phyloP scores from a whole-genome alignment of 202 grass and related monocot genomes.

The Digitaria exilis region DNA sequence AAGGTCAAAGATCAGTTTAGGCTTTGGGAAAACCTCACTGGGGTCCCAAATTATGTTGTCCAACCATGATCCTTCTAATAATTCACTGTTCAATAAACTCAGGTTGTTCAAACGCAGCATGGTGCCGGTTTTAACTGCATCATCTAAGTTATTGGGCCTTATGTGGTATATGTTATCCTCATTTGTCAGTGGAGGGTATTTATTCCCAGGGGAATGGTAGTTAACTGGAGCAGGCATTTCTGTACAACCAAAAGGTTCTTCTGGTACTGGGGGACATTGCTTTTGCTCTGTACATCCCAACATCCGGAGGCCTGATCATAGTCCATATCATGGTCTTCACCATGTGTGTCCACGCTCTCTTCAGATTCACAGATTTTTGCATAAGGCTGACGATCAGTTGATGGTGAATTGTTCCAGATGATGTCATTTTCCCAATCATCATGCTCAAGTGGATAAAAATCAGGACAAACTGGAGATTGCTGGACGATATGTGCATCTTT shows the following conservation, averaged over 20 bases:
- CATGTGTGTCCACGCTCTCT: conserved; percentile 39
- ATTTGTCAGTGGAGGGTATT: conserved; percentile 44
- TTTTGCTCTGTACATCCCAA: conserved; percentile 43
- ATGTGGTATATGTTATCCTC: conserved; percentile 37
- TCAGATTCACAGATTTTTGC: conserved; percentile 55
- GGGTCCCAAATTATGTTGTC: conserved; percentile 88
- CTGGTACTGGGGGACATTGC: conserved; percentile 30
- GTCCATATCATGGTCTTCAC: conserved; percentile 53
- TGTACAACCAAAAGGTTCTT: conserved; percentile 47
- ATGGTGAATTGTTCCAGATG: conserved; percentile 93
- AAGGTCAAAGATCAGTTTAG: conserved; percentile 93
- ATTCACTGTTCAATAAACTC: conserved; percentile 75
- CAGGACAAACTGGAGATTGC: conserved; percentile 63
- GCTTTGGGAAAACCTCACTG: conserved; percentile 60
- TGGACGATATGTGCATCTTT: conserved; percentile 50
- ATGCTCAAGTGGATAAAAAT: conserved; percentile 94
- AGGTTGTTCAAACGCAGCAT: conserved; percentile 62
- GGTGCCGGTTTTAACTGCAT: conserved; percentile 52
- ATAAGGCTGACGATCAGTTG: conserved; percentile 49
- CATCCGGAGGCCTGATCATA: conserved; percentile 38
- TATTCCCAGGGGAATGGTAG: conserved; percentile 34
- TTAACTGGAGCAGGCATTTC: conserved; percentile 54
- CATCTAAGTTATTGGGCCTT: conserved; percentile 42
- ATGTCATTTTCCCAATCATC: conserved; percentile 91
- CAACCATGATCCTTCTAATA: conserved; percentile 87